A percentile compares a stretch with the other conserved stretches of the same genome.
These are phyloP conservation scores for Termitomyces sp. DNA, from an alignment of 768 basidiomycete species.

Conservation along the genomic window DNA sequence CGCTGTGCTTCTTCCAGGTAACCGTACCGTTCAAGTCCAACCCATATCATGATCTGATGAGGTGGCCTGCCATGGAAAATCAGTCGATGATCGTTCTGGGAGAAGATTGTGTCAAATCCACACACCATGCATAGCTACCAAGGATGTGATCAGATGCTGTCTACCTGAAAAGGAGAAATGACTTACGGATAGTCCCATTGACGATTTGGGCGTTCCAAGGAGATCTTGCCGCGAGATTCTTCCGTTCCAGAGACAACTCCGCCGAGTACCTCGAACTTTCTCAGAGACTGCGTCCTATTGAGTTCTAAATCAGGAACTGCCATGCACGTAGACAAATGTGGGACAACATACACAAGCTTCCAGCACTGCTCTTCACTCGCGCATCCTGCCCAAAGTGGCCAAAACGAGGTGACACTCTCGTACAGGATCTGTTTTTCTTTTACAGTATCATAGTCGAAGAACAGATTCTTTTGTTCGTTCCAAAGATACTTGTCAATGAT, in stretches of 20 bases:
- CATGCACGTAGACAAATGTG: constrained; percentile 1
- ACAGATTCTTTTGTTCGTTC: constrained; percentile 93
- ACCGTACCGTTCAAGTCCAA: constrained; percentile 94
- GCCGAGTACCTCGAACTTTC: constrained; percentile 95
- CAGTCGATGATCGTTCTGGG: constrained; percentile 10
- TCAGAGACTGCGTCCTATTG: constrained; percentile 73
- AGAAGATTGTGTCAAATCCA: not conserved
- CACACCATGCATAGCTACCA: constrained; percentile 64
- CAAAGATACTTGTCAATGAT: constrained; percentile 94
- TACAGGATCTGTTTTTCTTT: constrained; percentile 90
- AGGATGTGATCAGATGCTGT: constrained; percentile 8
- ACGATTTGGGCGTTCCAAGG: constrained; percentile 92
- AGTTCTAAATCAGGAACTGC: constrained; percentile 15
- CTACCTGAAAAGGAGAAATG: constrained; percentile 3
- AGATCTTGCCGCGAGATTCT: constrained; percentile 92
- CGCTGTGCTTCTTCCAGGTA: constrained; percentile 92
- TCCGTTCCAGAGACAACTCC: constrained; percentile 96
- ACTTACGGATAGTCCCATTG: constrained; percentile 98
- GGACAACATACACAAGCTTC: constrained; percentile 77
- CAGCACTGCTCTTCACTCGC: constrained; percentile 94
- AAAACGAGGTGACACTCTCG: constrained; percentile 95
- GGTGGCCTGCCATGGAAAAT: constrained; percentile 59
- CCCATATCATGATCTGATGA: constrained; percentile 99
- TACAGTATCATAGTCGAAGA: constrained; percentile 95
- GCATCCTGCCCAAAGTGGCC: constrained; percentile 97